phyloP scores from a whole-genome alignment of 192 early-diverging fungal species.

The Coemansia sp. region DNA sequence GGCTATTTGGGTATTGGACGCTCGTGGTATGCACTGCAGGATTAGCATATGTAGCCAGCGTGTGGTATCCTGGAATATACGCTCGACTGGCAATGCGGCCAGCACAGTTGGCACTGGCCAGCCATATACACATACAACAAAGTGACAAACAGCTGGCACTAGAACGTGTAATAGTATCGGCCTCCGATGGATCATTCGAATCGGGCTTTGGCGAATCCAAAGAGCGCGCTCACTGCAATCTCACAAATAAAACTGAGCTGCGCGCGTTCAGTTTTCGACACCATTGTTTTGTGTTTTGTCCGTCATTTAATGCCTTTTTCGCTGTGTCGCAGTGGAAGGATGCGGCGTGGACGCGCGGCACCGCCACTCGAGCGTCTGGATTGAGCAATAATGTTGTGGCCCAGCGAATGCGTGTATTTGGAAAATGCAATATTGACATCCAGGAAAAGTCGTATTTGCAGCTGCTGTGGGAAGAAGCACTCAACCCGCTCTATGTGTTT shows the following conservation, averaged over 20 bases:
- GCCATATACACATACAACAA: slow-evolving; percentile 12
- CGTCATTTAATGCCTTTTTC: slow-evolving; percentile 11
- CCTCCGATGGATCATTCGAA: not conserved
- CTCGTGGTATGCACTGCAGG: slow-evolving; percentile 29
- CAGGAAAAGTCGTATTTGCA: slow-evolving; percentile 63
- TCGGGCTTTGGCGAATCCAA: slow-evolving; percentile 9
- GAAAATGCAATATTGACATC: slow-evolving; percentile 67
- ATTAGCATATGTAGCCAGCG: slow-evolving; percentile 15
- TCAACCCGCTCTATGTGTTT: slow-evolving; percentile 81
- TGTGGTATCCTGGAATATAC: slow-evolving; percentile 30
- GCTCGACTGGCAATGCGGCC: slow-evolving; percentile 12
- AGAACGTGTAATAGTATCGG: slow-evolving; percentile 2
- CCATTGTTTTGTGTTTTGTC: slow-evolving; percentile 35
- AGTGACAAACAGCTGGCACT: slow-evolving; percentile 31
- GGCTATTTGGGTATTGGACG: slow-evolving; percentile 20
- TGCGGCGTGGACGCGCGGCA: slow-evolving; percentile 24
- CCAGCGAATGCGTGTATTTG: slow-evolving; percentile 65
- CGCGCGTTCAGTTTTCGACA: slow-evolving; percentile 39
- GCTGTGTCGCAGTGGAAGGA: slow-evolving; percentile 43
- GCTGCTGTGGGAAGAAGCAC: slow-evolving; percentile 66
- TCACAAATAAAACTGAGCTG: not conserved
- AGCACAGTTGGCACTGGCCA: slow-evolving; percentile 7
- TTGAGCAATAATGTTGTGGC: slow-evolving; percentile 48
- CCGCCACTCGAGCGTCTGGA: slow-evolving; percentile 30
- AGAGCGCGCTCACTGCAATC: not conserved